Percentiles rank a stretch among this genome's conserved stretches.
These are phyloP conservation scores for Oxalis stricta DNA, from an alignment of 441 rosid species.

Conservation along the genomic window DNA sequence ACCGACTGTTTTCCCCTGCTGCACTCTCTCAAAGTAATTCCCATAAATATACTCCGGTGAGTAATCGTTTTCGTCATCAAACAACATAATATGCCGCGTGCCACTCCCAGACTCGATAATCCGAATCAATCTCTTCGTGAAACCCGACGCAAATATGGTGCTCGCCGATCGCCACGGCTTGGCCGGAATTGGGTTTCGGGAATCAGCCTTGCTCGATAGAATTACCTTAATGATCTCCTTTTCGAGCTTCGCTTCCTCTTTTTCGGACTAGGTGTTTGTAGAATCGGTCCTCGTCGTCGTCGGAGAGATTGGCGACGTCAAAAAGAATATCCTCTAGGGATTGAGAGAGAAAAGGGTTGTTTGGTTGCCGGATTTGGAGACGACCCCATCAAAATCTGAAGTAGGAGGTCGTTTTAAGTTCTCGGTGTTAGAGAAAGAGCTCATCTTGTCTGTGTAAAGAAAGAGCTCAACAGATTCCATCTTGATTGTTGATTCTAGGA, in stretches of 20 bases:
- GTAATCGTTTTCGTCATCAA: constrained; percentile 73
- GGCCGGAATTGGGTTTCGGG: constrained; percentile 73
- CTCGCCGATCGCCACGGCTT: constrained; percentile 70
- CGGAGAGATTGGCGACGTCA: constrained; percentile 32
- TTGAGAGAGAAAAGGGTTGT: constrained; percentile 32
- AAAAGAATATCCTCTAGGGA: constrained; percentile 69
- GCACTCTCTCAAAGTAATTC: constrained; percentile 88
- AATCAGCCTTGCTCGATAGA: constrained; percentile 44
- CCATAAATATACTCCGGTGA: constrained; percentile 90
- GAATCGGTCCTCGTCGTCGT: constrained; percentile 24
- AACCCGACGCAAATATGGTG: constrained; percentile 73
- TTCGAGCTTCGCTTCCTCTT: constrained; percentile 74
- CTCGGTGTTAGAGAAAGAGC: constrained; percentile 42
- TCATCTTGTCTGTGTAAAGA: constrained; percentile 31
- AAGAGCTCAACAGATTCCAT: too few relatives aligned
- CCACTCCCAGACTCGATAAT: constrained; percentile 67
- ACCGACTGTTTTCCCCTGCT: constrained; percentile 14
- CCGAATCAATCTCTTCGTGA: too few relatives aligned
- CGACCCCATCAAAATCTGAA: constrained; percentile 72
- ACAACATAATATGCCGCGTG: constrained; percentile 80
- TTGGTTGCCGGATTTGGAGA: constrained; percentile 57
- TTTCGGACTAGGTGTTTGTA: constrained; percentile 34
- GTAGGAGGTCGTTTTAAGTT: constrained; percentile 55
- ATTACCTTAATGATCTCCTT: constrained; percentile 58
- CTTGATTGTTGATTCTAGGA: too few relatives aligned